Percentiles rank a stretch among this genome's conserved stretches.
phyloP scores from a whole-genome alignment of 805 yeast species.

The Metschnikowia proteae region DNA sequence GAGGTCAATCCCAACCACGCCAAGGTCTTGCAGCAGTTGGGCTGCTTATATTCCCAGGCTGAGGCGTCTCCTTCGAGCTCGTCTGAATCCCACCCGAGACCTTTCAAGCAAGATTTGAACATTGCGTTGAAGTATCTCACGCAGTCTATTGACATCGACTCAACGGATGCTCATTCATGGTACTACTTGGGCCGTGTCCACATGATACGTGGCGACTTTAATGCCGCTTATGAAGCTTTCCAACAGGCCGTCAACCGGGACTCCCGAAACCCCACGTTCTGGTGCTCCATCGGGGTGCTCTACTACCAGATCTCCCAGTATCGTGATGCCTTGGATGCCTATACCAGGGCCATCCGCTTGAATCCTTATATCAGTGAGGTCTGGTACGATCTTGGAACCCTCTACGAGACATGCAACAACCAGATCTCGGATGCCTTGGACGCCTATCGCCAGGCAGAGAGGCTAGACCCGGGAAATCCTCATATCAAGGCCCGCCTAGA shows the following conservation, averaged over 20 bases:
- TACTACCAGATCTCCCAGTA: constrained; percentile 96
- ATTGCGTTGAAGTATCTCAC: constrained; percentile 76
- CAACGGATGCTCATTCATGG: constrained; percentile 94
- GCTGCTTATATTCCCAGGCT: constrained; percentile 83
- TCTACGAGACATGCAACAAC: constrained; percentile 95
- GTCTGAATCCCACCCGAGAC: constrained; percentile 17
- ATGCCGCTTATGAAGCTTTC: constrained; percentile 96
- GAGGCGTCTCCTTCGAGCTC: constrained; percentile 29
- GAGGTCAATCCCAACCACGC: constrained; percentile 91
- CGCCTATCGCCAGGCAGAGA: constrained; percentile 94
- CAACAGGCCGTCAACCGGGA: constrained; percentile 98
- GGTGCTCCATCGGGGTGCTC: constrained; percentile 94
- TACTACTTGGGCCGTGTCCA: constrained; percentile 94
- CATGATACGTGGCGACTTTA: constrained; percentile 92
- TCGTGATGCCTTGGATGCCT: constrained; percentile 95
- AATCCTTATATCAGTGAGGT: constrained; percentile 96
- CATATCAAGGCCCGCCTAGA: constrained; percentile 92
- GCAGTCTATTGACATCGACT: constrained; percentile 86
- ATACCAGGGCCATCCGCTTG: constrained; percentile 91
- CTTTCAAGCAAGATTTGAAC: constrained; percentile 73
- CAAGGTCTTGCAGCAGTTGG: constrained; percentile 91
- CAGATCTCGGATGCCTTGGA: constrained; percentile 93
- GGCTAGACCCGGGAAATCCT: constrained; percentile 89
- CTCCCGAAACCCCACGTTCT: constrained; percentile 94
- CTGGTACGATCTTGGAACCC: constrained; percentile 97